Conservation (phyloP, 1,284 basidiomycete species). For the Tausonia pullulans region DNA sequence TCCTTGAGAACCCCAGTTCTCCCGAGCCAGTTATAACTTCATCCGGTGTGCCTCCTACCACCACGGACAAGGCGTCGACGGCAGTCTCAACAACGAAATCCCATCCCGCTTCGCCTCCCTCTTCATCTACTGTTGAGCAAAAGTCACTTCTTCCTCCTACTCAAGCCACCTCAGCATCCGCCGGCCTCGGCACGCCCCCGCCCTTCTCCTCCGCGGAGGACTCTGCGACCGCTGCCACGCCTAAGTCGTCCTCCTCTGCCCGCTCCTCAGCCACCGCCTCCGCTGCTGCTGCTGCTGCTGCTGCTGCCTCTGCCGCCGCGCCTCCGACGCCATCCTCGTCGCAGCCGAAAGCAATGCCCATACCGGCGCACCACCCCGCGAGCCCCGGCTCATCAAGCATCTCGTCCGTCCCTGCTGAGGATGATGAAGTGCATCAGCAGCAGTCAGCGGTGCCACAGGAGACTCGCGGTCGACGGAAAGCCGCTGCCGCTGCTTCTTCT, state of each 20-base stretch:
- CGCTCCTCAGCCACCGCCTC: conserved; percentile 10
- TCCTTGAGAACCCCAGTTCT: too few relatives aligned
- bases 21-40: too few relatives aligned
- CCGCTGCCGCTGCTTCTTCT: too few relatives aligned
- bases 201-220: conserved; percentile 8
- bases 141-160: not conserved
- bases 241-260: not conserved
- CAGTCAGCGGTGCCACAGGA: too few relatives aligned
- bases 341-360: too few relatives aligned
- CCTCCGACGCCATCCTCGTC: too few relatives aligned
- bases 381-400: too few relatives aligned
- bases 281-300: conserved; percentile 14
- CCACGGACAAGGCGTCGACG: not conserved
- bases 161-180: conserved; percentile 39
- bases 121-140: too few relatives aligned
- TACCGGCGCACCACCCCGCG: too few relatives aligned
- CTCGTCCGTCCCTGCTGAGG: too few relatives aligned
- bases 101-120: not conserved
- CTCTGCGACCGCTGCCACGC: conserved; percentile 5
- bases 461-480: too few relatives aligned
- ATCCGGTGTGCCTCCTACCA: not conserved
- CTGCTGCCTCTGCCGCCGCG: conserved; percentile 8
- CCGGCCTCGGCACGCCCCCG: conserved; percentile 19
- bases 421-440: too few relatives aligned
- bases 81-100: not conserved